phyloP scores from a whole-genome alignment of 1,139 yeast species.

The Candida pseudocylindracea region DNA sequence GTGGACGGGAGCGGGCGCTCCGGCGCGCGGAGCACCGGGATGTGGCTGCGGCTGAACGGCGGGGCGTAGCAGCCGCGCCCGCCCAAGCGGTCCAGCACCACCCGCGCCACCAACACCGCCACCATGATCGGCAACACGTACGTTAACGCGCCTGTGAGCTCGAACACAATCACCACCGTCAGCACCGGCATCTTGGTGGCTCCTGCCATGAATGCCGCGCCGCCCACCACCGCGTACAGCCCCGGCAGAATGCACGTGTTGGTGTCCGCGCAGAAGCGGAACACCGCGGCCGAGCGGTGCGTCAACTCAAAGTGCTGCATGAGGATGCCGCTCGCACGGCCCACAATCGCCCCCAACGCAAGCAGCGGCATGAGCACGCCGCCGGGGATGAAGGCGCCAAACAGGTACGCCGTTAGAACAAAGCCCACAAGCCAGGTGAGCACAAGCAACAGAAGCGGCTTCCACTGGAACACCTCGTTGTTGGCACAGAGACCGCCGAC shows the following conservation, averaged over 20 bases:
- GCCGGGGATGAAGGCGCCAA: slow-evolving; percentile 49
- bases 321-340: slow-evolving; percentile 43
- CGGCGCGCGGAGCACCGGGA: no score
- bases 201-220: slow-evolving; percentile 35
- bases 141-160: slow-evolving; percentile 34
- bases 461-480: no score
- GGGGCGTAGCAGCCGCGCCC: slow-evolving; percentile 26
- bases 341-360: slow-evolving; percentile 47
- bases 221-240: slow-evolving; percentile 39
- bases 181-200: slow-evolving; percentile 32
- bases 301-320: slow-evolving; percentile 18
- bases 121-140: slow-evolving; percentile 39
- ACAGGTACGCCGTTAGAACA: slow-evolving; percentile 35
- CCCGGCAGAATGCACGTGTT: slow-evolving; percentile 32
- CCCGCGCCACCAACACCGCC: slow-evolving; percentile 28
- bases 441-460: slow-evolving; percentile 6
- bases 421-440: slow-evolving; percentile 31
- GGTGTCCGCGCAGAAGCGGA: slow-evolving; percentile 13
- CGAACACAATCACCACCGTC: slow-evolving; percentile 33
- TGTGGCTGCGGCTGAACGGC: slow-evolving; percentile 8
- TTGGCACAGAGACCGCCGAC: no score
- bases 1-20: no score
- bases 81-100: slow-evolving; percentile 23
- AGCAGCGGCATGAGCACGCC: slow-evolving; percentile 58
- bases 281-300: slow-evolving; percentile 14